phyloP scores from a whole-genome alignment of 306 rosid species.

The Rosa persica region DNA sequence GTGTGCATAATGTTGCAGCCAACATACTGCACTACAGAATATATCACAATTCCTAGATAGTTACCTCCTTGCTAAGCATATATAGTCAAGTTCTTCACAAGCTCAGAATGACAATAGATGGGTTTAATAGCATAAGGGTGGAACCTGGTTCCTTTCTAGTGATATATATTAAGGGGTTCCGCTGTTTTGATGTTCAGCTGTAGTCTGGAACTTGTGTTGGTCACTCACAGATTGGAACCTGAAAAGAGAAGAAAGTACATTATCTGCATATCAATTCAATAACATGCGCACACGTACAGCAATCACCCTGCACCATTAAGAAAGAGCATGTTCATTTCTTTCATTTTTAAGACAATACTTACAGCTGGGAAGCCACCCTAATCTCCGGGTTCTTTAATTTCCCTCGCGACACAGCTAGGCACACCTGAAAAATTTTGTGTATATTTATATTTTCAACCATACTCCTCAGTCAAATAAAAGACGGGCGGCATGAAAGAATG shows the following conservation, averaged over 20 bases:
- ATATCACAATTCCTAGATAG: background rate
- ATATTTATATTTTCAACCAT: background rate
- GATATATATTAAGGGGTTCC: conserved; percentile 27
- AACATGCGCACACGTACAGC: conserved; percentile 8
- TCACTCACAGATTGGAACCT: conserved; percentile 73
- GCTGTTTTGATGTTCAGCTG: conserved; percentile 25
- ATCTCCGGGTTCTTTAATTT: conserved; percentile 80
- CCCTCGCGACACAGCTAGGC: conserved; percentile 82
- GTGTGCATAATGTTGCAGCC: background rate
- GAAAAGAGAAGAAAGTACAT: conserved; percentile 23
- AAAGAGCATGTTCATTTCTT: background rate
- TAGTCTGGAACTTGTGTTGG: conserved; percentile 61
- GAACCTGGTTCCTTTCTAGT: conserved; percentile 2
- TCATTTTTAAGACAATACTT: conserved; percentile 25
- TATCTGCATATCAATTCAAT: conserved; percentile 1
- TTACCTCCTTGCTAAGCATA: background rate
- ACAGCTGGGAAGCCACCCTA: conserved; percentile 83
- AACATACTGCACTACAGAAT: background rate
- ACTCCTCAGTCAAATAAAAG: background rate
- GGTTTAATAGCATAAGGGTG: background rate
- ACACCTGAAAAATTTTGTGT: conserved; percentile 48
- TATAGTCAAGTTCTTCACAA: background rate
- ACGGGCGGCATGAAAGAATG: background rate
- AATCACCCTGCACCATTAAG: conserved; percentile 4
- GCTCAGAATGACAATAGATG: background rate